Evolutionary conservation across 306 rosid genomes (phyloP).

Genomic region (Corylus americana): DNA sequence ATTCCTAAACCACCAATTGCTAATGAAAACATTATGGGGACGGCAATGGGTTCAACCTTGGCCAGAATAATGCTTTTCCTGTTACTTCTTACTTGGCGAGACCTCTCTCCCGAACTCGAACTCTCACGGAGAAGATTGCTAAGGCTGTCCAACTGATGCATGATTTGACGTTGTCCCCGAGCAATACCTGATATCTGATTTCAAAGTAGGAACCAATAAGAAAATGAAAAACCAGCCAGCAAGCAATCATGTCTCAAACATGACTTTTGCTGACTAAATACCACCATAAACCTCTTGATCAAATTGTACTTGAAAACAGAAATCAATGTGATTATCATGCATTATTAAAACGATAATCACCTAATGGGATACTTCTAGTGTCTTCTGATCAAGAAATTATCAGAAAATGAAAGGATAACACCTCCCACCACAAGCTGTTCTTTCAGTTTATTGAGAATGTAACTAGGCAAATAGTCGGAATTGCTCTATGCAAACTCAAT

Average conservation of each 20-base stretch:
- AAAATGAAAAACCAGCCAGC: conserved; percentile 9
- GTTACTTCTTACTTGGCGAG: conserved; percentile 51
- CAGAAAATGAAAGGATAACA: not conserved
- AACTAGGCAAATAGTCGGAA: not conserved
- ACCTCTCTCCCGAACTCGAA: conserved; percentile 42
- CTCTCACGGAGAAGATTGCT: conserved; percentile 62
- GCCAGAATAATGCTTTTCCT: conserved; percentile 38
- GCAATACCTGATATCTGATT: conserved; percentile 61
- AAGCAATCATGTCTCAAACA: not conserved
- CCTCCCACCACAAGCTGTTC: not conserved
- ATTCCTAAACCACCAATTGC: conserved; percentile 75
- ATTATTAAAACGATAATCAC: not conserved
- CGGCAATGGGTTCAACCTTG: conserved; percentile 37
- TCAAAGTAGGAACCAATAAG: conserved; percentile 17
- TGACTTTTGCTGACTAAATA: not conserved
- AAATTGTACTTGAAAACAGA: not conserved
- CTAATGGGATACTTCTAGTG: not conserved
- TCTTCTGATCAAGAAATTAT: not conserved
- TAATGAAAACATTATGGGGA: conserved; percentile 44
- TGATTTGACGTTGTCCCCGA: conserved; percentile 79
- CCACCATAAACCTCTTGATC: not conserved
- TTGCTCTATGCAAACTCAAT: not conserved
- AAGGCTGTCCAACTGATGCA: conserved; percentile 81
- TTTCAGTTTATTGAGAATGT: not conserved
- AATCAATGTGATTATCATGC: not conserved